These are phyloP conservation scores for Forsythia suspensa DNA, from an alignment of 257 asterid species.

Conservation along the genomic window DNA sequence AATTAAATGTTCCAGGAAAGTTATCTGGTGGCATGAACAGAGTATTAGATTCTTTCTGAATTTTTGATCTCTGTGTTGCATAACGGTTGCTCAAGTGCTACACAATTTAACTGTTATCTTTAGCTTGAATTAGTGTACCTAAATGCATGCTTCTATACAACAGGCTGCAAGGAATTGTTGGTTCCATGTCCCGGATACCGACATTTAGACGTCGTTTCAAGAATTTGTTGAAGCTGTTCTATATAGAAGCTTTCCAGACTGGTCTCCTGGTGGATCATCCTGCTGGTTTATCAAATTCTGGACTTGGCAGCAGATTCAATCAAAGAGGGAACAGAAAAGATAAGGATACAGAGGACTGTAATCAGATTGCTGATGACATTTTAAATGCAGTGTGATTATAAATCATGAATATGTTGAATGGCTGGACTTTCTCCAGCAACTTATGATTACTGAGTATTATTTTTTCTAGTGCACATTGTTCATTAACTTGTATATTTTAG, in stretches of 20 bases:
- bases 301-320: slow-evolving; percentile 20
- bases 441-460: background rate
- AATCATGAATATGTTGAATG: background rate
- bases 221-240: slow-evolving; percentile 61
- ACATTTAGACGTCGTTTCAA: slow-evolving; percentile 76
- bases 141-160: slow-evolving; percentile 6
- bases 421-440: background rate
- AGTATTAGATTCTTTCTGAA: background rate
- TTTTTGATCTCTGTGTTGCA: background rate
- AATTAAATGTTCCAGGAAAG: background rate
- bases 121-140: background rate
- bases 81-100: background rate
- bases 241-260: slow-evolving; percentile 51
- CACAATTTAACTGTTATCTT: background rate
- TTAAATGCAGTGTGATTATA: slow-evolving; percentile 33
- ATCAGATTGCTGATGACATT: background rate
- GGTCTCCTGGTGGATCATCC: slow-evolving; percentile 35
- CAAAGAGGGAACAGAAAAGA: slow-evolving; percentile 33
- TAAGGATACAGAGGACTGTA: background rate
- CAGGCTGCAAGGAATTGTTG: slow-evolving; percentile 83
- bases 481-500: background rate
- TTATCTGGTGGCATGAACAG: no score
- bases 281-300: slow-evolving; percentile 19
- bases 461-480: background rate
- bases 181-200: slow-evolving; percentile 70